Evolutionary conservation across 2,329 filamentous ascomycete species (phyloP).

Genomic region (Fusarium marasasianum): DNA sequence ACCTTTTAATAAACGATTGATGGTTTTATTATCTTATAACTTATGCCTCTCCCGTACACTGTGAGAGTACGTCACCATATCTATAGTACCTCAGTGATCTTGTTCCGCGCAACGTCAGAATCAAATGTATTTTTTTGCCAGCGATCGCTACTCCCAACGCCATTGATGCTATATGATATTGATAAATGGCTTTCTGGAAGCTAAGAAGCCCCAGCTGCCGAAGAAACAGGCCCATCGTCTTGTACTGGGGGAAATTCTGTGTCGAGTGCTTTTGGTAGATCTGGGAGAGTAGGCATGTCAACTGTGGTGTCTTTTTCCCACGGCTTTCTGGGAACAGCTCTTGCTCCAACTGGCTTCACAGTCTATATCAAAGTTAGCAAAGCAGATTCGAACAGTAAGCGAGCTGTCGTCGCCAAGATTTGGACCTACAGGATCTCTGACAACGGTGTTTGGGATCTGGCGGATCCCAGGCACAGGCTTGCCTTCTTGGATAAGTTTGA

Average conservation of each 20-base stretch:
- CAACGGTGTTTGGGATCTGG: conserved; percentile 83
- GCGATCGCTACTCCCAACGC: conserved; percentile 11
- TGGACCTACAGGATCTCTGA: conserved; percentile 71
- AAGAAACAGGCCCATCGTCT: conserved; percentile 12
- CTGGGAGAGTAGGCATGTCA: conserved; percentile 25
- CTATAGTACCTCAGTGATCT: neutral
- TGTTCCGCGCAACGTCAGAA: neutral
- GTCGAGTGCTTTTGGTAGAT: conserved; percentile 44
- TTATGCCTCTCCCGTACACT: neutral
- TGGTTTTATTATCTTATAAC: conserved; percentile 26
- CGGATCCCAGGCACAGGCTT: conserved; percentile 87
- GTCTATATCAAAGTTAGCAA: conserved; percentile 46
- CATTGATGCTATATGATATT: conserved; percentile 5
- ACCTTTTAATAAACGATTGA: conserved; percentile 38
- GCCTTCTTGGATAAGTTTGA: conserved; percentile 83
- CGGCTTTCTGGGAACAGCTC: conserved; percentile 67
- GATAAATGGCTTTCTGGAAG: neutral
- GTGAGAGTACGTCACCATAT: neutral
- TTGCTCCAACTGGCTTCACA: conserved; percentile 59
- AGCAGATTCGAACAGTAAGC: neutral
- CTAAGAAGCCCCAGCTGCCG: conserved; percentile 2
- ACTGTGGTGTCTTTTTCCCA: conserved; percentile 74
- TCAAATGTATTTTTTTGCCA: neutral
- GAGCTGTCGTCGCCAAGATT: neutral
- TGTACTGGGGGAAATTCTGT: conserved; percentile 48